Conservation (phyloP, 169 alveolate genomes). For the Pseudocohnilembus persalinus region DNA sequence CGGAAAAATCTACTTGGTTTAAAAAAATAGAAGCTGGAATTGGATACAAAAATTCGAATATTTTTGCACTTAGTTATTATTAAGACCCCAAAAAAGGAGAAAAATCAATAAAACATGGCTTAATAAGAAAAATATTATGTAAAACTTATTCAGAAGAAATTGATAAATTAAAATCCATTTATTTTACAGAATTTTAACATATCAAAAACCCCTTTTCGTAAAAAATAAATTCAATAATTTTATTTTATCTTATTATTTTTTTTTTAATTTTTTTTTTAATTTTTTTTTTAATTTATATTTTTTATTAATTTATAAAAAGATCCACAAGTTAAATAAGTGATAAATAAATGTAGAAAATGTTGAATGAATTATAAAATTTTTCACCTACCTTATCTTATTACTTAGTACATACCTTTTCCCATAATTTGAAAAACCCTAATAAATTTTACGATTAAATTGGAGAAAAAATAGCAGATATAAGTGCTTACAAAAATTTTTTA, state of each 20-base stretch:
- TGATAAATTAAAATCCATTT: slow-evolving; percentile 32
- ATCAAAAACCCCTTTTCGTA: neutral
- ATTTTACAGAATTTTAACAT: slow-evolving; percentile 5
- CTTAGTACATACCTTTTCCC: neutral
- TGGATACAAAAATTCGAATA: neutral
- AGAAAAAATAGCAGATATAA: neutral
- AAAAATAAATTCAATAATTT: no score
- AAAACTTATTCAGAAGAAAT: slow-evolving; percentile 30
- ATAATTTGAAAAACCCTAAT: neutral
- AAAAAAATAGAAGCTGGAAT: slow-evolving; percentile 21
- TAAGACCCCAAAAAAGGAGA: slow-evolving; percentile 22
- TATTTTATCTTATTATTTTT: no score
- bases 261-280: no score
- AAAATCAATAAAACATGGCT: slow-evolving; percentile 27
- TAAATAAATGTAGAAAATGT: neutral
- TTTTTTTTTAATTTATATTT: no score
- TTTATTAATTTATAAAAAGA: no score
- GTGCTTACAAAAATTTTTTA: slow-evolving; percentile 17
- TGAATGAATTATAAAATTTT: neutral
- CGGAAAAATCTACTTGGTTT: slow-evolving; percentile 24
- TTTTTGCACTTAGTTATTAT: slow-evolving; percentile 16
- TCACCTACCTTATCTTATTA: neutral
- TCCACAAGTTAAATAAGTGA: no score
- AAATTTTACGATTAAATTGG: neutral
- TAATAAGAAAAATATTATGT: slow-evolving; percentile 31